Conservation (phyloP, 2,329 filamentous ascomycete species). For the Penicillium aurantiogriseum region DNA sequence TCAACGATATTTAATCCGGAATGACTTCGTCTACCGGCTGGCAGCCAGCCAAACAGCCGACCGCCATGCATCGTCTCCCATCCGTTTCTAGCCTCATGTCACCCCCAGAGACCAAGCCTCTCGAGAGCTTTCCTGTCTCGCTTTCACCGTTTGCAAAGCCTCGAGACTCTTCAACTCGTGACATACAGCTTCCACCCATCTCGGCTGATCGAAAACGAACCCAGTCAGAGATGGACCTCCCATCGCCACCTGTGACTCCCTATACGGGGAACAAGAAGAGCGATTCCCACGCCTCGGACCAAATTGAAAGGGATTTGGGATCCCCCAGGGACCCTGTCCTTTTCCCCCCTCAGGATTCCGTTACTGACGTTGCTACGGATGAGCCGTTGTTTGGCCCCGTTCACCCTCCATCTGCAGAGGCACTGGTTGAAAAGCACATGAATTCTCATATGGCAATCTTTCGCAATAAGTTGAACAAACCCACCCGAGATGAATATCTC, state of each 20-base stretch:
- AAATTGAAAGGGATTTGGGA: constrained; percentile 32
- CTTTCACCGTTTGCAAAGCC: constrained; percentile 31
- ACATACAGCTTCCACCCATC: constrained; percentile 43
- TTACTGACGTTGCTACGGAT: constrained; percentile 35
- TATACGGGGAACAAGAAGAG: constrained; percentile 44
- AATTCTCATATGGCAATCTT: constrained; percentile 44
- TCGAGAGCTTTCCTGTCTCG: constrained; percentile 46
- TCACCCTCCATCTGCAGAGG: constrained; percentile 33
- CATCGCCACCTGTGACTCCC: constrained; percentile 48
- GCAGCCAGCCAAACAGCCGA: constrained; percentile 21
- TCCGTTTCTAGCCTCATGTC: constrained; percentile 48
- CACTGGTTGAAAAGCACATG: constrained; percentile 44
- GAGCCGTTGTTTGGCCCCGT: constrained; percentile 44
- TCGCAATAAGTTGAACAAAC: constrained; percentile 42
- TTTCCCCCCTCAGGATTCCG: constrained; percentile 41
- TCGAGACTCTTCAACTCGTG: constrained; percentile 28
- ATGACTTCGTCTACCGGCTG: constrained; percentile 32
- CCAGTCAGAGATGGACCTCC: constrained; percentile 45
- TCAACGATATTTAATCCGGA: constrained; percentile 6
- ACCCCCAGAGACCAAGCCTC: constrained; percentile 49
- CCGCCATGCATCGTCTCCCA: constrained; percentile 43
- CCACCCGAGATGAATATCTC: constrained; percentile 46
- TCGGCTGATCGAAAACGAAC: constrained; percentile 42
- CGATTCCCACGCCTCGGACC: constrained; percentile 34
- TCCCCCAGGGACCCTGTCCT: constrained; percentile 42